phyloP scores from a whole-genome alignment of 2,329 filamentous ascomycete species.

The Sphaerulina populicola region DNA sequence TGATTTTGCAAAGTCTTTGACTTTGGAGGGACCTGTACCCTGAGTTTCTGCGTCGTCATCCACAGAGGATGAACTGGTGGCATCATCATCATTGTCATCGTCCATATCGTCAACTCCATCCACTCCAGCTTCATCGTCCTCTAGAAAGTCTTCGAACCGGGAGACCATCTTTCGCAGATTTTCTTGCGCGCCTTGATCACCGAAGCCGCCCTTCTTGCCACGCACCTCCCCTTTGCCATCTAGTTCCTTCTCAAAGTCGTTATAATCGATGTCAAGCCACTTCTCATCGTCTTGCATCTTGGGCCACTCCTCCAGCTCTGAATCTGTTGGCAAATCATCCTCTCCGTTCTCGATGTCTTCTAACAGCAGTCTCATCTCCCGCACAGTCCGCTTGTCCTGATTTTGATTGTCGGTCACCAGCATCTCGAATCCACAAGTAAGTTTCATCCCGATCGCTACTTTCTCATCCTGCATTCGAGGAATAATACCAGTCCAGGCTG shows the following conservation, averaged over 20 bases:
- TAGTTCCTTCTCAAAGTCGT: constrained; percentile 79
- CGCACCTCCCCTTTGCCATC: constrained; percentile 34
- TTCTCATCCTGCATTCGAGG: constrained; percentile 34
- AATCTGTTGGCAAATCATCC: constrained; percentile 59
- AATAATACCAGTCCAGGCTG: constrained; percentile 45
- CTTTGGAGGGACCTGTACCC: not conserved
- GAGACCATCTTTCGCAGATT: constrained; percentile 86
- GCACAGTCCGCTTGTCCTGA: constrained; percentile 58
- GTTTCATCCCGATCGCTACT: constrained; percentile 73
- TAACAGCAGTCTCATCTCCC: constrained; percentile 68
- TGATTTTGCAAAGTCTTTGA: constrained; percentile 1
- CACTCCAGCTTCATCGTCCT: constrained; percentile 70
- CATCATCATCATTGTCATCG: constrained; percentile 57
- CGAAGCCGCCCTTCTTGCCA: constrained; percentile 39
- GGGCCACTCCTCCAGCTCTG: constrained; percentile 65
- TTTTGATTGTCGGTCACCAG: constrained; percentile 60
- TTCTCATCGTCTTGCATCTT: constrained; percentile 69
- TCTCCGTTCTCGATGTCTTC: constrained; percentile 69
- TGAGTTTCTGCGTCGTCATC: not conserved
- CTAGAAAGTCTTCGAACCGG: constrained; percentile 84
- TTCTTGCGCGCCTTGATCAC: constrained; percentile 58
- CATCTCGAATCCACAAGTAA: constrained; percentile 87
- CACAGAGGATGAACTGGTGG: constrained; percentile 26
- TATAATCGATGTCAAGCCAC: constrained; percentile 88
- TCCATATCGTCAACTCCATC: constrained; percentile 65